A percentile compares a stretch with the other conserved stretches of the same genome.
Evolutionary conservation across 495 filamentous ascomycete genomes (phyloP).

Genomic region (Clohesyomyces aquaticus): DNA sequence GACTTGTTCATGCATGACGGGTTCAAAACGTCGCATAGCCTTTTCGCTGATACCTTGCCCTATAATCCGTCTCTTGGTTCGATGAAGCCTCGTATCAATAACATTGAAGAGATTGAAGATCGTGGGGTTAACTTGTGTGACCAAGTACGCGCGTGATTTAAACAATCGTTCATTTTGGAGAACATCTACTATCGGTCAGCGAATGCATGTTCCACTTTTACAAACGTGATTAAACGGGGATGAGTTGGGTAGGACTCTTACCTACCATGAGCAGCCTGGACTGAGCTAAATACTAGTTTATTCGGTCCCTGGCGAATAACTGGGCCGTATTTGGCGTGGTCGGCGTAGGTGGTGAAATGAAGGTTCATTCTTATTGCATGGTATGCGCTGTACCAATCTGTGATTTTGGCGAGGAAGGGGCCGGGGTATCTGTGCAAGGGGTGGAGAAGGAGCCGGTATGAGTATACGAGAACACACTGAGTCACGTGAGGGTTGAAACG

Average conservation of each 20-base stretch:
- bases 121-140: constrained; percentile 6
- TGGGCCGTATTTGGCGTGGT: constrained; percentile 21
- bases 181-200: constrained; percentile 13
- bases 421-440: constrained; percentile 22
- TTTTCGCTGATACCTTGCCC: constrained; percentile 31
- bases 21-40: constrained; percentile 36
- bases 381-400: constrained; percentile 21
- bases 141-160: constrained; percentile 11
- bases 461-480: constrained; percentile 8
- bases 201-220: too few relatives aligned
- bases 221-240: too few relatives aligned
- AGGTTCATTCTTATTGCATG: background rate
- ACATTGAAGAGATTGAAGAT: constrained; percentile 24
- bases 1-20: constrained; percentile 26
- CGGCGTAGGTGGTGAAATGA: constrained; percentile 9
- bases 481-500: background rate
- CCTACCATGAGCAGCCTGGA: constrained; percentile 16
- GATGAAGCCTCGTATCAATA: constrained; percentile 28
- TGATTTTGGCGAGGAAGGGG: constrained; percentile 10
- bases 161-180: constrained; percentile 15
- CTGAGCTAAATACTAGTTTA: constrained; percentile 21
- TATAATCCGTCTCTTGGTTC: constrained; percentile 16
- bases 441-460: constrained; percentile 14
- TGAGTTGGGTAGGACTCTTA: too few relatives aligned
- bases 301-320: constrained; percentile 23